These are phyloP conservation scores for Cladorrhinum sp. DNA, from an alignment of 2,329 filamentous ascomycete genomes.

Conservation along the genomic window DNA sequence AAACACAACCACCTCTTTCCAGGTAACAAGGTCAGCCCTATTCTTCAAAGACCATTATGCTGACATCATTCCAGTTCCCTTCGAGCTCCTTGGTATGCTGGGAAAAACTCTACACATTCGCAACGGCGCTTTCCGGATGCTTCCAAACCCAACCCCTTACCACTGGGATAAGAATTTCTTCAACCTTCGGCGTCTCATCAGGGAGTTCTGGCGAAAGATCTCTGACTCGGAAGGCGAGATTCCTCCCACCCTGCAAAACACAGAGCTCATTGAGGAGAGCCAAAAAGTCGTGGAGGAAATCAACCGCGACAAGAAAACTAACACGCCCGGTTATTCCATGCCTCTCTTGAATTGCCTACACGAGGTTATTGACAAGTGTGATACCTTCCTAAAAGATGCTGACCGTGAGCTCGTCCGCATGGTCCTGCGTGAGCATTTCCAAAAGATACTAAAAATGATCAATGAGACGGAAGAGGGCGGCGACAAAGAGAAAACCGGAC, in stretches of 20 bases:
- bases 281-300: slow-evolving; percentile 14
- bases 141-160: slow-evolving; percentile 56
- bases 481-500: background rate
- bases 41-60: background rate
- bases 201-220: slow-evolving; percentile 37
- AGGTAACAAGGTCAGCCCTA: slow-evolving; percentile 32
- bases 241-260: slow-evolving; percentile 9
- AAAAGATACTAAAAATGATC: slow-evolving; percentile 46
- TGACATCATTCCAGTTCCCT: slow-evolving; percentile 41
- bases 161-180: slow-evolving; percentile 52
- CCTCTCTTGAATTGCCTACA: slow-evolving; percentile 40
- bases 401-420: slow-evolving; percentile 39
- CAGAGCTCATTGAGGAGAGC: slow-evolving; percentile 18
- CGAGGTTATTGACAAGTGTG: slow-evolving; percentile 40
- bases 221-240: slow-evolving; percentile 20
- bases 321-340: slow-evolving; percentile 32
- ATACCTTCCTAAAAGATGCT: slow-evolving; percentile 40
- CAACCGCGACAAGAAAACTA: slow-evolving; percentile 17
- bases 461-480: slow-evolving; percentile 34
- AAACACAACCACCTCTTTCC: slow-evolving; percentile 49
- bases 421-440: slow-evolving; percentile 49
- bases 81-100: slow-evolving; percentile 59
- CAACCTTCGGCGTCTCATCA: slow-evolving; percentile 41
- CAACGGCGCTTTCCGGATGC: slow-evolving; percentile 49
- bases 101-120: slow-evolving; percentile 48